phyloP scores from a whole-genome alignment of 2,329 filamentous ascomycete genomes.

The Cercospora sp. region DNA sequence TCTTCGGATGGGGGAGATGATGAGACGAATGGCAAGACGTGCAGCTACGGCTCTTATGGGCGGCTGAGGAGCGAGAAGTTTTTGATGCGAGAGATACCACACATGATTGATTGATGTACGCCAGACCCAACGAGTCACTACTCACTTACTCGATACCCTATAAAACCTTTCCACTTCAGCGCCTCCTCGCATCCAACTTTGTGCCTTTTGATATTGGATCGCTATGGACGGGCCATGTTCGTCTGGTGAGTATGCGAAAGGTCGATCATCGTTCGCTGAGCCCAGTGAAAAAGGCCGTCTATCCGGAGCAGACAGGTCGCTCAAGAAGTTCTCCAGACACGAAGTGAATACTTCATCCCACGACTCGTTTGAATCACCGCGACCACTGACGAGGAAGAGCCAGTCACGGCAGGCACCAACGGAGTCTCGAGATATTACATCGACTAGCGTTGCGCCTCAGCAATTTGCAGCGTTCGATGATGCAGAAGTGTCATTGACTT shows the following conservation, averaged over 20 bases:
- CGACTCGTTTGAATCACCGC: not conserved
- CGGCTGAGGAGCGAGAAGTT: not conserved
- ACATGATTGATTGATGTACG: not conserved
- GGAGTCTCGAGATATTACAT: not conserved
- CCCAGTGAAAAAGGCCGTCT: not conserved
- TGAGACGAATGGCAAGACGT: not conserved
- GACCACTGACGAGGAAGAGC: not conserved
- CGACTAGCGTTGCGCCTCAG: not conserved
- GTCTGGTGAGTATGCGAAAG: not conserved
- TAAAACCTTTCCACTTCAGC: not conserved
- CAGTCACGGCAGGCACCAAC: not conserved
- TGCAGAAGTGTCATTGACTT: not conserved
- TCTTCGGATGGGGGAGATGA: conserved; percentile 14
- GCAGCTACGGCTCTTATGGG: not conserved
- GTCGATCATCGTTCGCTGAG: not conserved
- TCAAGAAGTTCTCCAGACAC: not conserved
- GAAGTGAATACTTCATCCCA: not conserved
- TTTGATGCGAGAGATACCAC: not conserved
- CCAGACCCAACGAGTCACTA: not conserved
- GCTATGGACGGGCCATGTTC: not conserved
- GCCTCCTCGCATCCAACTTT: not conserved
- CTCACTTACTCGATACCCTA: not conserved
- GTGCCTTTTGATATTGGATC: not conserved
- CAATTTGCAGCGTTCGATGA: not conserved
- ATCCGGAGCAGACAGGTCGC: not conserved